A percentile compares a stretch with the other conserved stretches of the same genome.
Conservation (phyloP, 2,329 filamentous ascomycete species). For the Trematosphaeria pertusa region DNA sequence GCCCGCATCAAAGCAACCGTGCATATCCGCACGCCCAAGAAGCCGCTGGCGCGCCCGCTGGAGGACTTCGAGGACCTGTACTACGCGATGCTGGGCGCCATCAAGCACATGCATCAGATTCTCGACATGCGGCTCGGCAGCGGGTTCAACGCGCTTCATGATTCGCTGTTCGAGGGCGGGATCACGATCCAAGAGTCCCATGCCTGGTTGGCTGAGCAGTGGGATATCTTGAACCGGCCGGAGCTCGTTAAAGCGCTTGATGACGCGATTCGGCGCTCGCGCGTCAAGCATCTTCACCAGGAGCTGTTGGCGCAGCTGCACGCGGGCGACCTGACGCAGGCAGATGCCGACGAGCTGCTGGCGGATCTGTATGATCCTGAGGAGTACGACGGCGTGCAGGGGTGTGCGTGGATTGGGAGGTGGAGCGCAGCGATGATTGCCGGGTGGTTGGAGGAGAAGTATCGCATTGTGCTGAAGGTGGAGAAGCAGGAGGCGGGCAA, state of each 20-base stretch:
- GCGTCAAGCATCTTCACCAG: conserved; percentile 23
- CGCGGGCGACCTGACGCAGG: conserved; percentile 13
- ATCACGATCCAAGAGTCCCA: conserved; percentile 22
- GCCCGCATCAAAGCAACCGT: conserved; percentile 50
- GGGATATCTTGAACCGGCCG: conserved; percentile 33
- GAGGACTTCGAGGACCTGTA: conserved; percentile 45
- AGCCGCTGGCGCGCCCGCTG: conserved; percentile 61
- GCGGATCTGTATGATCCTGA: conserved; percentile 23
- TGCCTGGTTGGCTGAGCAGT: conserved; percentile 26
- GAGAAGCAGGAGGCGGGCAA: conserved; percentile 25
- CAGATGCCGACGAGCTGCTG: conserved; percentile 21
- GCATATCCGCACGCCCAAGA: conserved; percentile 66
- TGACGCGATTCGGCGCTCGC: conserved; percentile 27
- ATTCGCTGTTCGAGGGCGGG: conserved; percentile 19
- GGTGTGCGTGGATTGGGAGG: conserved; percentile 28
- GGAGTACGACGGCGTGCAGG: conserved; percentile 19
- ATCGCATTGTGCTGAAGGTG: conserved; percentile 26
- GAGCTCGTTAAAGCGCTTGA: conserved; percentile 32
- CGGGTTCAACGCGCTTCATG: conserved; percentile 27
- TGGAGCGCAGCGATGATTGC: conserved; percentile 36
- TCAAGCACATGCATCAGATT: conserved; percentile 32
- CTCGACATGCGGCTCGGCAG: conserved; percentile 32
- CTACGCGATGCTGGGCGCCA: conserved; percentile 34
- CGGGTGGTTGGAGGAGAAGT: conserved; percentile 35
- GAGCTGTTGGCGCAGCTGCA: conserved; percentile 23